Percentiles rank a stretch among this genome's conserved stretches.
Conservation (phyloP, 108 stramenopile genomes). For the Cyclotella kingstonii region DNA sequence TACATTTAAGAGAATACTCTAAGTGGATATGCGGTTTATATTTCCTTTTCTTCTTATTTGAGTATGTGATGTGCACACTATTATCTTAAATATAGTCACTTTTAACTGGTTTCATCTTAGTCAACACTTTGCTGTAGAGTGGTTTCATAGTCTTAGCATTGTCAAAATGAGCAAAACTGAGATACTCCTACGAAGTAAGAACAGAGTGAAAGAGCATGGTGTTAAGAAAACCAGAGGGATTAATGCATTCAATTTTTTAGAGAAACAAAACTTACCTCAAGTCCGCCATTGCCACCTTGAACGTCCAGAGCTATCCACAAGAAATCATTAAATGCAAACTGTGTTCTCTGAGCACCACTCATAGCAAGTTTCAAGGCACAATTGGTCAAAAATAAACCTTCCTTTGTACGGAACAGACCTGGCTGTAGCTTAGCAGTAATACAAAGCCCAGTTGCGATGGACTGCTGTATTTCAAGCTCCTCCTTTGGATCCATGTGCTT, state of each 20-base stretch:
- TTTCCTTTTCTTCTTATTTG: too few species aligned
- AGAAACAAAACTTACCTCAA: constrained; percentile 35
- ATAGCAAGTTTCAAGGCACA: constrained; percentile 73
- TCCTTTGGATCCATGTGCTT: constrained; percentile 64
- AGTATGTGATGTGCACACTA: too few species aligned
- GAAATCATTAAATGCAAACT: constrained; percentile 85
- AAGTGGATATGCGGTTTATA: too few species aligned
- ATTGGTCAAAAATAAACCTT: constrained; percentile 52
- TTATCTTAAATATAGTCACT: too few species aligned
- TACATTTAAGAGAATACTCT: too few species aligned
- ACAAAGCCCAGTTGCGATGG: constrained; percentile 67
- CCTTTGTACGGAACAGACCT: constrained; percentile 54
- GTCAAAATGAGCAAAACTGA: constrained; percentile 72
- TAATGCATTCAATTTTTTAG: neutral
- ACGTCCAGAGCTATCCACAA: constrained; percentile 83
- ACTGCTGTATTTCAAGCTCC: constrained; percentile 65
- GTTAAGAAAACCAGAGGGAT: neutral
- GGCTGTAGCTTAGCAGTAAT: constrained; percentile 61
- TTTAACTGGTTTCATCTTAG: constrained; percentile 55
- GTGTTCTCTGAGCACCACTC: constrained; percentile 75
- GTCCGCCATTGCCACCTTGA: constrained; percentile 63
- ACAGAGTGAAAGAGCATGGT: too few species aligned
- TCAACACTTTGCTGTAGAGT: constrained; percentile 74
- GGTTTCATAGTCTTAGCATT: constrained; percentile 70
- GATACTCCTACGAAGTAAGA: constrained; percentile 43